phyloP scores from a whole-genome alignment of 257 asterid species.

The Echites panduratus region DNA sequence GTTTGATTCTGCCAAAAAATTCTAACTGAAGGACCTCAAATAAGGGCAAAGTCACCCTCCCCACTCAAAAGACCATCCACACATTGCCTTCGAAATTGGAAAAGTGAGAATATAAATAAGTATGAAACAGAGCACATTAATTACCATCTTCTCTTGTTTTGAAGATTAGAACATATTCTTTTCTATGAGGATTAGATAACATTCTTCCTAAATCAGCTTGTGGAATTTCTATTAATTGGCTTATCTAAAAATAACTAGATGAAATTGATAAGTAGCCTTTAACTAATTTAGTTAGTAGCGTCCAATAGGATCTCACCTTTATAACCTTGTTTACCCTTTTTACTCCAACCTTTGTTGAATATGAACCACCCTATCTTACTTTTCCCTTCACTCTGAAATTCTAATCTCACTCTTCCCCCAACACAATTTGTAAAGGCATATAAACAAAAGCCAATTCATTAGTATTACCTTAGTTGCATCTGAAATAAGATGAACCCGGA shows the following conservation, averaged over 20 bases:
- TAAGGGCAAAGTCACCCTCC: background rate
- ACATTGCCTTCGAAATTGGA: background rate
- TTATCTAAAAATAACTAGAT: background rate
- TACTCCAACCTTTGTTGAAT: background rate
- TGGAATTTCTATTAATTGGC: background rate
- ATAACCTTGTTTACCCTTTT: background rate
- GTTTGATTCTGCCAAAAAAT: background rate
- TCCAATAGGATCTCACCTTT: background rate
- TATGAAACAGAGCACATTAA: background rate
- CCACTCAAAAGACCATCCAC: background rate
- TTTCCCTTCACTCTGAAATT: too few relatives aligned
- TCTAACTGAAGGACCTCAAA: background rate
- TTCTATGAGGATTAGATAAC: background rate
- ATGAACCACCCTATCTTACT: too few relatives aligned
- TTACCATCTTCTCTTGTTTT: background rate
- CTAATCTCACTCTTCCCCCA: too few relatives aligned
- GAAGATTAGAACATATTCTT: background rate
- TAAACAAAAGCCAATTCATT: conserved; percentile 4
- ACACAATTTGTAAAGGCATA: background rate
- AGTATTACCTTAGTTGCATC: conserved; percentile 78
- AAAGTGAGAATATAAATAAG: background rate
- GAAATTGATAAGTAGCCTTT: background rate
- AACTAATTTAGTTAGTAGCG: background rate
- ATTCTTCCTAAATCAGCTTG: background rate
- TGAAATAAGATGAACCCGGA: conserved; percentile 84